Percentiles rank a stretch among this genome's conserved stretches.
Evolutionary conservation across 2,329 filamentous ascomycete genomes (phyloP).

Genomic region (Paraphaeosphaeria sporulosa): DNA sequence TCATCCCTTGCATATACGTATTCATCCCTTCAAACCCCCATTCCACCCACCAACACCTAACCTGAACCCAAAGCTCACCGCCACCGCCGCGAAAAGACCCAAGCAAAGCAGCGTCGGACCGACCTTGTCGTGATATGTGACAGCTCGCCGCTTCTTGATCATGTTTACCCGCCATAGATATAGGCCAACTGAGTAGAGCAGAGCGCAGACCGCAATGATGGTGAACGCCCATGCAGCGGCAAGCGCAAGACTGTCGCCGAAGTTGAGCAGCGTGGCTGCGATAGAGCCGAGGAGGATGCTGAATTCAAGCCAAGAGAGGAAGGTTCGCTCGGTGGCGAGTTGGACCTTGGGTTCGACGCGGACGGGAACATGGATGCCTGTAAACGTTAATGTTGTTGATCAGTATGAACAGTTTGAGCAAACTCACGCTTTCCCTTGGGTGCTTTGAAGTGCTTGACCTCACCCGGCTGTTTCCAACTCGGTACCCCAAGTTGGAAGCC

Average conservation of each 20-base stretch:
- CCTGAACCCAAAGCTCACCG: conserved; percentile 81
- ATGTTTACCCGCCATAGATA: conserved; percentile 89
- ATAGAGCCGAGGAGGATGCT: conserved; percentile 82
- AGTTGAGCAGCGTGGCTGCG: conserved; percentile 52
- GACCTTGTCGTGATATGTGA: conserved; percentile 89
- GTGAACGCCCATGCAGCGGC: conserved; percentile 76
- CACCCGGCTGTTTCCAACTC: conserved; percentile 47
- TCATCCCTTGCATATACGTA: background rate
- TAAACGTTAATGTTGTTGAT: conserved; percentile 16
- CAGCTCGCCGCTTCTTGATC: conserved; percentile 83
- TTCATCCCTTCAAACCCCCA: conserved; percentile 52
- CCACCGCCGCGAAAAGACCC: conserved; percentile 76
- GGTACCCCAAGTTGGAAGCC: conserved; percentile 56
- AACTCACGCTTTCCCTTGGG: conserved; percentile 73
- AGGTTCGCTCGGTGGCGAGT: conserved; percentile 95
- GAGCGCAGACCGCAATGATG: conserved; percentile 74
- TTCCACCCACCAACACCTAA: conserved; percentile 63
- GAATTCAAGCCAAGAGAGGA: conserved; percentile 96
- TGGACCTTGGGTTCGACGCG: conserved; percentile 98
- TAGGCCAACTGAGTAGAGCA: conserved; percentile 83
- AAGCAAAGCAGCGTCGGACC: conserved; percentile 81
- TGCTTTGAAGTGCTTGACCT: conserved; percentile 67
- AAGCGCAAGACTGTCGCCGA: conserved; percentile 46
- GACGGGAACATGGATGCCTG: conserved; percentile 91
- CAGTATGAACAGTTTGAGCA: background rate